Evolutionary conservation across 139 green algal species (phyloP), one percentile per base, ranked within the genome.

Genomic region (Tetradesmus lagerheimii): DNA sequence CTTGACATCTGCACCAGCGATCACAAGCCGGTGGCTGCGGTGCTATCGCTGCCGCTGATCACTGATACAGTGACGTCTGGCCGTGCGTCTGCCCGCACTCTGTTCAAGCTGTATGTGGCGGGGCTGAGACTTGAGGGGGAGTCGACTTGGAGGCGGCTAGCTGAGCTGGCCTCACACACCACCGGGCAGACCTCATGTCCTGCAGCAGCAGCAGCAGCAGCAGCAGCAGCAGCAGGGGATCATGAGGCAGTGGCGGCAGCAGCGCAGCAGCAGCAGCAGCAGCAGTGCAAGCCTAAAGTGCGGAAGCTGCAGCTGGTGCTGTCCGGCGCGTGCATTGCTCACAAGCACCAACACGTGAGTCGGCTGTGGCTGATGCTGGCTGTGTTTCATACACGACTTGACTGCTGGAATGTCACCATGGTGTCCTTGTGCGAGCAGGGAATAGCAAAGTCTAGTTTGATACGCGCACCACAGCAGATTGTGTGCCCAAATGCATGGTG

Each of bases 1-100:
- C 76, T 91, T 31, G 91, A 94, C 27, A 92, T 96, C 53, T 50
- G 37, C 83, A 94, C 92, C 5, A 95, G 90, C 2, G 95, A 97
- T 91, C 95, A 97, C 92, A 97, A 97, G 91, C 95, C 95, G 37
- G 95, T 97, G 0, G 92, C 15, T 0, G 94, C 93, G 4, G 57
- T 92, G 29, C 93, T 96, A 38, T 35, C 35, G 12, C 90, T 95
- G 27, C 93, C 93, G n/a, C 37, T 86, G 20, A 35, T 47, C 12
- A 84, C 85, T 18, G 4, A 83, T 5, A 89, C 85, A 14, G 71
- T 83, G 27, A 29, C 85, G 64, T 87, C 53, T 87, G 38, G 83
- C 12, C 39, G 45, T n/a, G 1, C 34, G 12, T 37, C 47, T 45
- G 66, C 16, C n/a, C 57, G 41, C 38, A 66, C 38, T 3, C 75